Evolutionary conservation across 805 yeast genomes (phyloP).

Genomic region (Starmerella etchellsii): DNA sequence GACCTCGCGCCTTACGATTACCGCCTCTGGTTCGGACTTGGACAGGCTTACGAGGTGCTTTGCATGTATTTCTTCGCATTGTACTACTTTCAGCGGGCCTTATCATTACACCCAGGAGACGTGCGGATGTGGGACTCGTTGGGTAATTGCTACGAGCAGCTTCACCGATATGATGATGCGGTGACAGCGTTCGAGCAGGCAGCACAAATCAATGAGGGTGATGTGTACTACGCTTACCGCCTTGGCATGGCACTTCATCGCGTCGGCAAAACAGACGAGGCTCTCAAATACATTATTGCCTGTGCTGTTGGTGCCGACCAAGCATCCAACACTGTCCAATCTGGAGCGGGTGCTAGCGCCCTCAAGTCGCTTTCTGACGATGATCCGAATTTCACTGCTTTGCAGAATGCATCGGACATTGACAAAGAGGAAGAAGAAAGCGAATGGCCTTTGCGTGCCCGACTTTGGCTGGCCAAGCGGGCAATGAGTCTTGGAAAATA

Average conservation of each 20-base stretch:
- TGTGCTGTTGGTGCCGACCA: constrained; percentile 27
- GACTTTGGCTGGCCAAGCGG: constrained; percentile 71
- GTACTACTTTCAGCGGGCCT: constrained; percentile 84
- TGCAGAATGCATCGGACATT: not conserved
- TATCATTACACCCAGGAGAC: constrained; percentile 76
- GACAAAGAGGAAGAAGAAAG: constrained; percentile 1
- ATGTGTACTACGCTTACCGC: constrained; percentile 45
- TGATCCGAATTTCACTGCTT: not conserved
- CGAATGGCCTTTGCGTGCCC: constrained; percentile 41
- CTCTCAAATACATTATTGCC: constrained; percentile 50
- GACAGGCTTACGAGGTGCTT: constrained; percentile 93
- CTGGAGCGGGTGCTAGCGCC: not conserved
- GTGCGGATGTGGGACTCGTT: constrained; percentile 94
- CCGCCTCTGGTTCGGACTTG: constrained; percentile 96
- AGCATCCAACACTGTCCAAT: not conserved
- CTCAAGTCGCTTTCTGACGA: not conserved
- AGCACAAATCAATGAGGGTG: constrained; percentile 42
- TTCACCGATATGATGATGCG: constrained; percentile 58
- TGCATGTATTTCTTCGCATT: constrained; percentile 90
- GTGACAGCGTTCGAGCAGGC: constrained; percentile 75
- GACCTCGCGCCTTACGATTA: constrained; percentile 81
- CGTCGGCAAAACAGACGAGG: constrained; percentile 38
- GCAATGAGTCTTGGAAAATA: constrained; percentile 47
- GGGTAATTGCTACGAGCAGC: constrained; percentile 76
- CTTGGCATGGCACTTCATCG: constrained; percentile 57